phyloP scores from a whole-genome alignment of 495 filamentous ascomycete genomes.

The Daldinia vernicosa region DNA sequence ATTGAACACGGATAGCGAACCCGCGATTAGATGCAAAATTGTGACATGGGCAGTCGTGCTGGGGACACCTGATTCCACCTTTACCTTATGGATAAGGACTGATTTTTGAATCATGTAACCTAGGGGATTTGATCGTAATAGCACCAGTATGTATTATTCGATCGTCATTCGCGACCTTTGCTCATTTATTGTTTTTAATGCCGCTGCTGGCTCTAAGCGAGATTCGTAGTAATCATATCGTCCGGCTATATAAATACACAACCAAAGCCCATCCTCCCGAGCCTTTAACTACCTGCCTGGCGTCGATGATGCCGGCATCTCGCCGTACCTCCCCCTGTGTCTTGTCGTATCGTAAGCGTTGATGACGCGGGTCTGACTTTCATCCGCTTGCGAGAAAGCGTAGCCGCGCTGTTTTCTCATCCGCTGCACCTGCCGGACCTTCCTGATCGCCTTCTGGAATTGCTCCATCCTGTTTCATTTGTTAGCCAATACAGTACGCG shows the following conservation, averaged over 20 bases:
- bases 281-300: conserved; percentile 44
- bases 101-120: too few relatives aligned
- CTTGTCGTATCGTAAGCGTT: conserved; percentile 97
- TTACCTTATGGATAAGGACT: not conserved
- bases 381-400: conserved; percentile 97
- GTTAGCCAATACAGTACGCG: conserved; percentile 23
- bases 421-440: conserved; percentile 96
- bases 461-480: conserved; percentile 83
- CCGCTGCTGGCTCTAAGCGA: not conserved
- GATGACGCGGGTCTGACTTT: conserved; percentile 90
- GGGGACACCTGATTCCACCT: too few relatives aligned
- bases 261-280: conserved; percentile 2
- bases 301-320: conserved; percentile 83
- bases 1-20: conserved; percentile 47
- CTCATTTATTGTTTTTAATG: conserved; percentile 5
- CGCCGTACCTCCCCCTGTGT: conserved; percentile 90
- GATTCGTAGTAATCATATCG: conserved; percentile 35
- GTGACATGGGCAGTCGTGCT: not conserved
- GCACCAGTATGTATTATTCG: not conserved
- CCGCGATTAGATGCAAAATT: not conserved
- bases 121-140: too few relatives aligned
- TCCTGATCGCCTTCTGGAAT: conserved; percentile 99
- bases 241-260: conserved; percentile 32
- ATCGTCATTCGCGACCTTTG: conserved; percentile 2
- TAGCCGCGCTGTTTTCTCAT: conserved; percentile 99